Evolutionary conservation across 1,284 basidiomycete genomes (phyloP), one percentile per base, ranked within the genome.

Genomic region (Pterulicium gracile): DNA sequence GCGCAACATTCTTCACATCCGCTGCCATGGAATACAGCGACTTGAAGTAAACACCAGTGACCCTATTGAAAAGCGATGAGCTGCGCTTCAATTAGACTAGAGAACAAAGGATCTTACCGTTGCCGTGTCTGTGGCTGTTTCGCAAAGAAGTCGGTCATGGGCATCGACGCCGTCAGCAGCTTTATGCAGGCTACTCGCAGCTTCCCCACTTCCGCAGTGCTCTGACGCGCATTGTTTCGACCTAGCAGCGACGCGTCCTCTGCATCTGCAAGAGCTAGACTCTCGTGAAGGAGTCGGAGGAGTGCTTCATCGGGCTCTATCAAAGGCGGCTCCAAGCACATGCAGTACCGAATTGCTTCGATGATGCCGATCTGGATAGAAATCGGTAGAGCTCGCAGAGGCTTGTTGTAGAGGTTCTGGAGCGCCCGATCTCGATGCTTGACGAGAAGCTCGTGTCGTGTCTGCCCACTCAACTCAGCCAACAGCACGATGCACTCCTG

Each of bases 311-410:
- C 92, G 46, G 92, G 73, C 56, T 94, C 91, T 1, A 92, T 82
- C 24, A 97, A 73, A 1, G 89, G 87, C 10, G 93, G 91, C 35
- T 85, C 78, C 24, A 88, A 70, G 54, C 79, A 84, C 50, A 95
- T 75, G 59, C 90, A 89, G 61, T 94, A 99, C 15, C 94, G 88
- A 51, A 99, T 82, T 10, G 93, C 93, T 59, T 98, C 96, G 49
- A 99, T 94, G 75, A 98, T 93, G 23, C 94, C 96, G 48, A 98
- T 97, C 63, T 99, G 96, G 62, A 95, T 91, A 13, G 88, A 77
- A 60, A 98, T 95, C 1, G 94, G 93, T 15, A 99, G 74, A 0
- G 96, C 96, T 47, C 96, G 77, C n/a, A 99, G 73, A 15, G 96
- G 96, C 61, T 98, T 98, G 20, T 88, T 89, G 67, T 91, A 98